These are phyloP conservation scores for Pichia sp. DNA, from an alignment of 1,139 yeast genomes.

Conservation along the genomic window DNA sequence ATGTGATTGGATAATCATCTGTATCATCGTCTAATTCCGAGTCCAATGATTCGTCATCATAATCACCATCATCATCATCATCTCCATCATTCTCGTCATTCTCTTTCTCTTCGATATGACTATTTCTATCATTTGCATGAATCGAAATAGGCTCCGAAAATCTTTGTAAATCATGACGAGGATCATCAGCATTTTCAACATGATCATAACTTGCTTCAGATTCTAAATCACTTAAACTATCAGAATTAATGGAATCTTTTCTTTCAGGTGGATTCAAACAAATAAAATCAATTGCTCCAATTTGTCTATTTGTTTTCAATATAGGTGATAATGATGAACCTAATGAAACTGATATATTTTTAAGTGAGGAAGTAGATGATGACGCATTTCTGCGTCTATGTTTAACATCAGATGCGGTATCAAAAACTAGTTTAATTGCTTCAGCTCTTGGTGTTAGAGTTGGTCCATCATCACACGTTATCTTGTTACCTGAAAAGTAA, in stretches of 20 bases:
- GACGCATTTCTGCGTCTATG: neutral
- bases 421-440: slow-evolving; percentile 30
- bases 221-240: slow-evolving; percentile 12
- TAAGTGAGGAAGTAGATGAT: neutral
- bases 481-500: slow-evolving; percentile 18
- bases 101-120: neutral
- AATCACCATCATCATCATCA: slow-evolving; percentile 2
- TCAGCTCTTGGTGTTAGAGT: slow-evolving; percentile 31
- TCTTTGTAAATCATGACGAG: neutral
- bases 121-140: neutral
- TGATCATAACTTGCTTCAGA: slow-evolving; percentile 2
- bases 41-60: slow-evolving; percentile 9
- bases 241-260: neutral
- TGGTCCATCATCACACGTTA: slow-evolving; percentile 15
- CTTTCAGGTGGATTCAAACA: neutral
- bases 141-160: neutral
- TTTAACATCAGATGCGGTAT: slow-evolving; percentile 24
- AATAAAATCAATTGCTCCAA: neutral
- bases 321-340: neutral
- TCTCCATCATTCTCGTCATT: slow-evolving; percentile 1
- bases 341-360: neutral
- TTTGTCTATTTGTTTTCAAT: neutral
- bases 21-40: slow-evolving; percentile 15
- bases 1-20: slow-evolving; percentile 14
- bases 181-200: neutral